Base-by-base conservation (phyloP, 2,329 filamentous ascomycete species). In the Ascomycota sp. region DNA sequence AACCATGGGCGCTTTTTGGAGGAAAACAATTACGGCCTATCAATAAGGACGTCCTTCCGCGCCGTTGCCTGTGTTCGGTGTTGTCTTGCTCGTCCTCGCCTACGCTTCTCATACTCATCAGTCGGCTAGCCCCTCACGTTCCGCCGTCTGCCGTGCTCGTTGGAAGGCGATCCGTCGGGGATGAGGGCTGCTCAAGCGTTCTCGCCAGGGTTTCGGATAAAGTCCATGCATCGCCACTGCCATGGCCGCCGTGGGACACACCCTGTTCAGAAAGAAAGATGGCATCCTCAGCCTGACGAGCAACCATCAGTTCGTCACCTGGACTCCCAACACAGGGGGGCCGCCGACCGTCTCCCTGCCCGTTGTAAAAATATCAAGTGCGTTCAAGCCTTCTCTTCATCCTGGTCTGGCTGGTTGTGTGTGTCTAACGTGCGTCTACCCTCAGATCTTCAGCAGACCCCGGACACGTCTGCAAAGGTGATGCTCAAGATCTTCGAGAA, bases 201-300 rank as follows among this genome's bases (percentile, higher is more conserved):
- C n/a, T n/a, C n/a, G n/a, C n/a, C n/a, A n/a, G n/a, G n/a, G n/a
- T n/a, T n/a, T n/a, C n/a, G n/a, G n/a, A n/a, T n/a, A n/a, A n/a
- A n/a, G n/a, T n/a, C n/a, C n/a, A n/a, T n/a, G n/a, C n/a, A n/a
- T n/a, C n/a, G n/a, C n/a, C n/a, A n/a, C n/a, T n/a, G n/a, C n/a
- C n/a, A n/a, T n/a, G n/a, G n/a, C n/a, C n/a, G n/a, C 69, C 30
- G 65, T 61, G 41, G 80, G 75, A 35, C 69, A 66, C 37, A 74
- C 77, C 30, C 62, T 74, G 34, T 95, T 89, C 65, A 95, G 94
- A 58, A 98, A 95, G 62, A 89, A 92, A 54, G 80, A 95, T 60
- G 89, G 89, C 48, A 69, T 69, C 35, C 59, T 98, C 44, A 69
- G 71, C 19, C 62, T 95, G 41, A 72, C 78, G 11, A 58, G 65